Base-by-base conservation (phyloP, 2,329 filamentous ascomycete genomes). In the Anisogramma anomala region DNA sequence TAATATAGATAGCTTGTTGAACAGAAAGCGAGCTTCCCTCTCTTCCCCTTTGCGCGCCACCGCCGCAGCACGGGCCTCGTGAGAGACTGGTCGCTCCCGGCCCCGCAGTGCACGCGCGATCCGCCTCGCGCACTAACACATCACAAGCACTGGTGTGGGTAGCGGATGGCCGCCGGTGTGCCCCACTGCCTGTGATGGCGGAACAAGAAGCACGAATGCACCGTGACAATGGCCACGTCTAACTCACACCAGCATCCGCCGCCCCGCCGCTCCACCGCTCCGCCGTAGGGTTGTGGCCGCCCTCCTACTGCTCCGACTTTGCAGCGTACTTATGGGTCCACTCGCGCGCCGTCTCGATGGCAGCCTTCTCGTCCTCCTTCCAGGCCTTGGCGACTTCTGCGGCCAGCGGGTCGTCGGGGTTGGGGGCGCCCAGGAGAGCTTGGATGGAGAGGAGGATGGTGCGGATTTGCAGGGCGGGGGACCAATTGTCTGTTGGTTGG, bases 391-490 rank as follows among this genome's bases (percentile, higher is more conserved):
- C 91, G 31, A 98, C 91, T 51, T 98, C 89, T 58, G 94, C 93
- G 36, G 91, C 93, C 31, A 98, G 77, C n/a, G 91, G 93, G 58
- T 98, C 91, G 56, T 98, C 91, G 22, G 93, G 91, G 64, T 98
- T 98, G 11, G 91, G 91, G 5, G 91, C 89, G 33, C 91, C 91
- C 11, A 98, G 79, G 18, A 98, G 74, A 37, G 91, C 91, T 64
- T 98, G 93, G 59, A 98, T 98, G 8, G 89, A 96, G 41, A 98
- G 79, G n/a, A 98, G 77, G 52, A 98, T 98, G 6, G 91, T 98
- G 49, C 91, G 82, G 59, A 98, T 98, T 64, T 98, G 91, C 23
- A 98, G 76, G 11, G 93, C 91, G 4, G 91, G 91, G 17, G 89
- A 96, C 91, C 91, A 98, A 72, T 98, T 98, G 61, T 89, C 88